These are phyloP conservation scores for Cladobotryum mycophilum DNA, from an alignment of 2,329 filamentous ascomycete species.

Conservation along the genomic window DNA sequence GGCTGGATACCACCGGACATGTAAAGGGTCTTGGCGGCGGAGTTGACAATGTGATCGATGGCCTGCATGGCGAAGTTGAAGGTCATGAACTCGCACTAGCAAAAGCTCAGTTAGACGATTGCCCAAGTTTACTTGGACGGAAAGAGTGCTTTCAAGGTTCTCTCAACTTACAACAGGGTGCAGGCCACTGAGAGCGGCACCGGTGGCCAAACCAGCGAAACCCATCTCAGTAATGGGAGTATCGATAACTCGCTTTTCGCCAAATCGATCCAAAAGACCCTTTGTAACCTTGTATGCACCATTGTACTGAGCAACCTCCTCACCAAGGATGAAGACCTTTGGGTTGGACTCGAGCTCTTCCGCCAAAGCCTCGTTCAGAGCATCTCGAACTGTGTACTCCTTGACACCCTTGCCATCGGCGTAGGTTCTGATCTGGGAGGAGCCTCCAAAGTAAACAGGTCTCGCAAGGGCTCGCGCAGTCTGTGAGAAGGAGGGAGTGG, in stretches of 20 bases:
- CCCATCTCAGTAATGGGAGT: constrained; percentile 97
- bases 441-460: constrained; percentile 33
- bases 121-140: background rate
- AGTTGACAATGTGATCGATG: constrained; percentile 99
- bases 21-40: constrained; percentile 97
- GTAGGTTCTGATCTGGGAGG: constrained; percentile 47
- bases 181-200: constrained; percentile 88
- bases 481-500: constrained; percentile 32
- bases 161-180: constrained; percentile 74
- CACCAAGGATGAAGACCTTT: constrained; percentile 93
- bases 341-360: constrained; percentile 93
- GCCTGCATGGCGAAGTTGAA: constrained; percentile 99
- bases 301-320: constrained; percentile 99
- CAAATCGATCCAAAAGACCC: constrained; percentile 93
- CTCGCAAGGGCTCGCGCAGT: constrained; percentile 31
- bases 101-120: background rate
- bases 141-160: too few relatives aligned
- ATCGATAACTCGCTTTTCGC: constrained; percentile 95
- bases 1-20: constrained; percentile 99
- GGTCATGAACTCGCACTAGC: constrained; percentile 98
- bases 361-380: constrained; percentile 93
- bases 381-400: constrained; percentile 95
- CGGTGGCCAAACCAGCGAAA: constrained; percentile 88
- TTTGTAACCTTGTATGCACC: constrained; percentile 99
- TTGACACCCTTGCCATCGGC: constrained; percentile 60